Evolutionary conservation across 2,329 filamentous ascomycete species (phyloP), one percentile per base, ranked within the genome.

Genomic region (Sporothrix luriei): DNA sequence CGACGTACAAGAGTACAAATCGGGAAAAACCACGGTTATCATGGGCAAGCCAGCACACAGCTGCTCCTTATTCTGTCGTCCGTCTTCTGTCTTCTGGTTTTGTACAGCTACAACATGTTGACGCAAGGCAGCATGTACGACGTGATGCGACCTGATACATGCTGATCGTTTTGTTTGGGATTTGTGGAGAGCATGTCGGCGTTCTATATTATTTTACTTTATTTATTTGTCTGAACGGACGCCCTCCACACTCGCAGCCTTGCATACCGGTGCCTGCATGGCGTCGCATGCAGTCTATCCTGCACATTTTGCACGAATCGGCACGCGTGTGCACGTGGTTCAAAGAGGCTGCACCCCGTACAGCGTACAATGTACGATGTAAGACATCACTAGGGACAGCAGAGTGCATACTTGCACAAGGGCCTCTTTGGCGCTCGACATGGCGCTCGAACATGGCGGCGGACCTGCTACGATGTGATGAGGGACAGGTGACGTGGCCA

Each of bases 221-320:
- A 6, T 29, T 29, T 24, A 1, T 26, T 3, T 33, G 33, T 33
- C 33, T 33, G 6, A 33, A 33, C 33, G 4, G 33, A 33, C 6
- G 7, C 33, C 3, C 16, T n/a, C 5, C 5, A 5, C 29, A 33
- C 29, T 40, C 9, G 10, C 40, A 62, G 57, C 57, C 57, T 62
- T 62, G 57, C 57, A 62, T 62, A 51, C 19, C 10, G 26, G 57
- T 62, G 10, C 55, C 55, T 40, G 55, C 33, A 59, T 59, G 33
- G 33, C 33, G 55, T 14, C 11, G 19, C 21, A 29, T 29, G 24
- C 52, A 33, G n/a, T 11, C n/a, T 24, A 1, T 51, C 7, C 49
- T 21, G 49, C n/a, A n/a, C 48, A 51, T 5, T 13, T 4, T 51
- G 48, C 48, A 21, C 49, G 26, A 21, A 11, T 29, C 55, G n/a